phyloP scores from a whole-genome alignment of 2,329 filamentous ascomycete species.

The Penicillium sp. region DNA sequence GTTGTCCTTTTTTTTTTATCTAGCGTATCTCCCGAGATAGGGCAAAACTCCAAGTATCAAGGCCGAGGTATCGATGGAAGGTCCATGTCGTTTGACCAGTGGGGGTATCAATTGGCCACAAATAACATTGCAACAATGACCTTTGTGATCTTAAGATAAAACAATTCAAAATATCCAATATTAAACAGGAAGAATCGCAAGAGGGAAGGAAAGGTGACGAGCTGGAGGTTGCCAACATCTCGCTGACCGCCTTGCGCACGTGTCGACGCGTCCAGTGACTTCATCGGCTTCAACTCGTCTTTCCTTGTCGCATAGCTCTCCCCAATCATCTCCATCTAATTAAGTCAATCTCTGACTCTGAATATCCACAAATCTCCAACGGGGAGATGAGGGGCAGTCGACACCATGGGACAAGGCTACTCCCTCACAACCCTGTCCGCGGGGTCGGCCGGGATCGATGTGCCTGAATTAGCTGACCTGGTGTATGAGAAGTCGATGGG shows the following conservation, averaged over 20 bases:
- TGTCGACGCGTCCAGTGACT: constrained; percentile 20
- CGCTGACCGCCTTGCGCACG: constrained; percentile 24
- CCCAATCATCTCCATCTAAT: not conserved
- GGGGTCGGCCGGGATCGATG: constrained; percentile 88
- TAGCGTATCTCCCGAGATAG: not conserved
- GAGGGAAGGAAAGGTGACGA: not conserved
- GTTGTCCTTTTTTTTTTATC: not conserved
- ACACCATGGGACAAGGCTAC: constrained; percentile 90
- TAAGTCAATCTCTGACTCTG: not conserved
- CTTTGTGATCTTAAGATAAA: not conserved
- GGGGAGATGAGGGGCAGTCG: constrained; percentile 31
- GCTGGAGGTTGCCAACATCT: not conserved
- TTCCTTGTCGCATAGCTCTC: constrained; percentile 4
- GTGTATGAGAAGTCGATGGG: constrained; percentile 91
- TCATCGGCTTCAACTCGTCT: constrained; percentile 13
- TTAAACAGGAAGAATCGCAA: not conserved
- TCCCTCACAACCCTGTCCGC: constrained; percentile 88
- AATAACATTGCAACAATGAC: not conserved
- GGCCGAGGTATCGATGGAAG: not conserved
- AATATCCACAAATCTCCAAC: not conserved
- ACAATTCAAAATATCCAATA: not conserved
- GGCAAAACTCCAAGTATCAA: constrained; percentile 4
- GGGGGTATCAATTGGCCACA: not conserved
- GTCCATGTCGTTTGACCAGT: not conserved
- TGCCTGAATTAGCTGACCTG: constrained; percentile 85